Conservation (phyloP, 257 asterid genomes). For the Echites panduratus region DNA sequence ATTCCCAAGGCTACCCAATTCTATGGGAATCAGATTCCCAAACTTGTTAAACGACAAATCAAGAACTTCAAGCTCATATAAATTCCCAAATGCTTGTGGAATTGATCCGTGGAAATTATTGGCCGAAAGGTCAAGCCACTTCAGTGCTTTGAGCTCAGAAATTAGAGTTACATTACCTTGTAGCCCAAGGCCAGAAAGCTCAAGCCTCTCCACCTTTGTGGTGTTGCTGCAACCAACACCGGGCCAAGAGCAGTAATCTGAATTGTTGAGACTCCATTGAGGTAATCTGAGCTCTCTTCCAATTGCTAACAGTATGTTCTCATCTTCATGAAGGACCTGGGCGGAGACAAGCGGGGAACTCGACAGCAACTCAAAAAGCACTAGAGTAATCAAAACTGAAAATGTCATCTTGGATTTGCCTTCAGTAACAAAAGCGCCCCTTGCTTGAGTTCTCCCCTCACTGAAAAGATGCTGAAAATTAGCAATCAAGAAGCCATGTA, state of each 20-base stretch:
- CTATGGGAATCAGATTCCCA: slow-evolving; percentile 55
- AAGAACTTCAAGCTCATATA: slow-evolving; percentile 71
- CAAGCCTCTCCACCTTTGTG: slow-evolving; percentile 67
- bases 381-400: slow-evolving; percentile 29
- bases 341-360: slow-evolving; percentile 36
- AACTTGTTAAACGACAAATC: slow-evolving; percentile 83
- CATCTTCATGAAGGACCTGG: slow-evolving; percentile 46
- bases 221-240: slow-evolving; percentile 72
- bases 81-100: slow-evolving; percentile 54
- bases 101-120: slow-evolving; percentile 71
- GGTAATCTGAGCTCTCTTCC: slow-evolving; percentile 51
- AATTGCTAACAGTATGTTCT: slow-evolving; percentile 44
- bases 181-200: slow-evolving; percentile 56
- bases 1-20: slow-evolving; percentile 46
- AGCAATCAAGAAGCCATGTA: slow-evolving; percentile 4
- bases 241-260: slow-evolving; percentile 68
- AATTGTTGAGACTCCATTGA: slow-evolving; percentile 54
- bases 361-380: slow-evolving; percentile 47
- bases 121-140: slow-evolving; percentile 75
- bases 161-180: slow-evolving; percentile 81
- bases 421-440: background rate
- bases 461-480: slow-evolving; percentile 8
- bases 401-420: slow-evolving; percentile 37
- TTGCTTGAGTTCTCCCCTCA: slow-evolving; percentile 8
- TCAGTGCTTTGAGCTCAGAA: slow-evolving; percentile 67